Conservation (phyloP, 768 basidiomycete genomes). For the Kwoniella dendrophila region DNA sequence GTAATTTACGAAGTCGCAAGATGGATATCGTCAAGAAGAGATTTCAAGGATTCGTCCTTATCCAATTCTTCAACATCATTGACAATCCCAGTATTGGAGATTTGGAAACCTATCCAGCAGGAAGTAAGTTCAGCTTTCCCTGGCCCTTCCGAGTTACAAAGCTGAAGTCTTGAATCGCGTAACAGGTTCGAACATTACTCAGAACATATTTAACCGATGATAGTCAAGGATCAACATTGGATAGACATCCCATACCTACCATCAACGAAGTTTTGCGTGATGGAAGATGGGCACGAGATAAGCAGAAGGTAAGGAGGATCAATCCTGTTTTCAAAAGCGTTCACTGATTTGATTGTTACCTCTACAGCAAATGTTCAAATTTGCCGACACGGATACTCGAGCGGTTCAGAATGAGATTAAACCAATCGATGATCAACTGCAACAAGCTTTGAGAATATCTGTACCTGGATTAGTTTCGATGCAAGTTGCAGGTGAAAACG, state of each 20-base stretch:
- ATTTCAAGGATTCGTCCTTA: conserved; percentile 84
- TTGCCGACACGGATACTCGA: conserved; percentile 85
- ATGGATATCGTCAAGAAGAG: conserved; percentile 84
- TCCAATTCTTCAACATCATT: conserved; percentile 64
- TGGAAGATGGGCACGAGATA: conserved; percentile 76
- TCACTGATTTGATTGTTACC: background rate
- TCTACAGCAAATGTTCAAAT: conserved; percentile 78
- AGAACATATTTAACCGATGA: conserved; percentile 92
- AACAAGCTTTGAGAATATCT: conserved; percentile 77
- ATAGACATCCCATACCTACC: conserved; percentile 84
- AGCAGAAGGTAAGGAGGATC: conserved; percentile 69
- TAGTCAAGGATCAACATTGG: conserved; percentile 73
- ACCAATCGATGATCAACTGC: conserved; percentile 80
- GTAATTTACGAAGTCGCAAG: conserved; percentile 87
- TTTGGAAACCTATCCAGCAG: conserved; percentile 83
- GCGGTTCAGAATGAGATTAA: conserved; percentile 68
- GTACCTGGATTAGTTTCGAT: conserved; percentile 87
- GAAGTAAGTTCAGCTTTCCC: conserved; percentile 67
- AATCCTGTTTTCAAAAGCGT: too few species aligned
- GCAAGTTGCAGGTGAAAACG: conserved; percentile 21
- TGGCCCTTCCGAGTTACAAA: background rate
- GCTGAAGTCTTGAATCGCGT: background rate
- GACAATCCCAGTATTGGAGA: conserved; percentile 70
- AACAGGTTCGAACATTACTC: conserved; percentile 77
- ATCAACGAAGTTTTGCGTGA: conserved; percentile 92